Evolutionary conservation across 768 basidiomycete species (phyloP).

Genomic region (Hericium coralloides): DNA sequence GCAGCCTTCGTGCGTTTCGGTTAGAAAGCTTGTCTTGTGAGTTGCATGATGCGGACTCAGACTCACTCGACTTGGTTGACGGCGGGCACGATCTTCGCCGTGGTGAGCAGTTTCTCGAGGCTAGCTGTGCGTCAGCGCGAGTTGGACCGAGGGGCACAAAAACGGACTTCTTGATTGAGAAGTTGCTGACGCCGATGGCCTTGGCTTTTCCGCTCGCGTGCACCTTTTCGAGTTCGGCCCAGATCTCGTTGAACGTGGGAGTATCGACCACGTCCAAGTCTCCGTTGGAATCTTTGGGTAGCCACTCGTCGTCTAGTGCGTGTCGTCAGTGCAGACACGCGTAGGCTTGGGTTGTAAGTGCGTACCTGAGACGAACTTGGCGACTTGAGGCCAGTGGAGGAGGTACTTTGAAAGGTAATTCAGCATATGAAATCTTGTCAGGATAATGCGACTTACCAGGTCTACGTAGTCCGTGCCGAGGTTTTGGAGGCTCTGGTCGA

Average conservation of each 20-base stretch:
- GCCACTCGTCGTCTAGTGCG: background rate
- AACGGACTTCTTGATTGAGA: slow-evolving; percentile 42
- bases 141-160: too few relatives aligned
- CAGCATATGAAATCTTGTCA: background rate
- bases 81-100: slow-evolving; percentile 57
- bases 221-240: background rate
- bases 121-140: too few relatives aligned
- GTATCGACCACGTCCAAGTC: background rate
- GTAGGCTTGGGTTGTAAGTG: background rate
- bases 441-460: background rate
- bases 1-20: slow-evolving; percentile 23
- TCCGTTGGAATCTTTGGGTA: background rate
- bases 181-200: slow-evolving; percentile 71
- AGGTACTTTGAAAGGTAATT: background rate
- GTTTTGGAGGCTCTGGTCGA: background rate
- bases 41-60: too few relatives aligned
- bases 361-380: background rate
- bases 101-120: slow-evolving; percentile 41
- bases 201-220: slow-evolving; percentile 46
- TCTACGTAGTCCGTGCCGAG: background rate
- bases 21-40: too few relatives aligned
- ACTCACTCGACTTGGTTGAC: slow-evolving; percentile 46
- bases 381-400: background rate
- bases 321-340: background rate
- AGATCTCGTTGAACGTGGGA: background rate